Percentiles rank a stretch among this genome's conserved stretches.
Evolutionary conservation across 2,329 filamentous ascomycete species (phyloP).

Genomic region (Pyricularia sp.): DNA sequence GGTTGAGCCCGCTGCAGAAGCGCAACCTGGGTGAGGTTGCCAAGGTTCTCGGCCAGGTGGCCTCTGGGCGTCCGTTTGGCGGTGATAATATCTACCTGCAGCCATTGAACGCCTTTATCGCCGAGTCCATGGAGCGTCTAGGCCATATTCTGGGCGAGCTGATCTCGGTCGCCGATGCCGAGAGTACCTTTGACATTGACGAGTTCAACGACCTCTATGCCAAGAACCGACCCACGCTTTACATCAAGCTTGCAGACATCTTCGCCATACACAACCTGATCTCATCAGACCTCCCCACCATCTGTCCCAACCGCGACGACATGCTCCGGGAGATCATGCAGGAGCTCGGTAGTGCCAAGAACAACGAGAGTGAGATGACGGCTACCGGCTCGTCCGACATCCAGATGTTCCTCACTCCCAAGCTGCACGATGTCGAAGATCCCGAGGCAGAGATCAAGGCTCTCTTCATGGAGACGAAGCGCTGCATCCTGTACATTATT

Average conservation of each 20-base stretch:
- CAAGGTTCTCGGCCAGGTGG: slow-evolving; percentile 84
- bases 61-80: slow-evolving; percentile 81
- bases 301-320: slow-evolving; percentile 78
- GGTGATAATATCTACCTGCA: slow-evolving; percentile 94
- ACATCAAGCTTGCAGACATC: slow-evolving; percentile 97
- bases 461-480: slow-evolving; percentile 96
- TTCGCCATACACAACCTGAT: slow-evolving; percentile 92
- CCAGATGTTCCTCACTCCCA: slow-evolving; percentile 80
- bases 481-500: slow-evolving; percentile 95
- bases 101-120: slow-evolving; percentile 85
- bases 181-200: slow-evolving; percentile 93
- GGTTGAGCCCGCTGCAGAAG: slow-evolving; percentile 84
- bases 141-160: slow-evolving; percentile 66
- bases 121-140: slow-evolving; percentile 73
- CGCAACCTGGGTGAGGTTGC: slow-evolving; percentile 83
- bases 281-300: slow-evolving; percentile 63
- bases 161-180: slow-evolving; percentile 76
- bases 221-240: slow-evolving; percentile 93
- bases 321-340: slow-evolving; percentile 83
- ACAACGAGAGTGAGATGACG: slow-evolving; percentile 87
- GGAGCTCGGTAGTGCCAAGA: slow-evolving; percentile 92
- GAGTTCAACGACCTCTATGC: slow-evolving; percentile 98
- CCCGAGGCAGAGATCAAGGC: slow-evolving; percentile 87
- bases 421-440: slow-evolving; percentile 83
- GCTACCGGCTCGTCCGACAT: slow-evolving; percentile 83